Base-by-base conservation (phyloP, 2,329 filamentous ascomycete species). In the Geosmithia morbida region DNA sequence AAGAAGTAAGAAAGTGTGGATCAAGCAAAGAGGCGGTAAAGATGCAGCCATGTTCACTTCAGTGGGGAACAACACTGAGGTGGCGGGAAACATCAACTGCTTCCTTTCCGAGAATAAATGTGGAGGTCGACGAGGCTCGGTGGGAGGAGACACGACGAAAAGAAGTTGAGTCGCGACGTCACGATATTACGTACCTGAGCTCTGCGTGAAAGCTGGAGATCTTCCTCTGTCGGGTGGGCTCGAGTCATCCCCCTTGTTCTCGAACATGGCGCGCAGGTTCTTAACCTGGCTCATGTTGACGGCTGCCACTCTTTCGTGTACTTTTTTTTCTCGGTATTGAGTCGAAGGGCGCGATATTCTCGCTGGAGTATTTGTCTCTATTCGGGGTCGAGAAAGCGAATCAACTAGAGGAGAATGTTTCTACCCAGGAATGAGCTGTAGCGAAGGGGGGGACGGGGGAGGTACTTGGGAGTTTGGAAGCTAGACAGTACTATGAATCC, bases 251-350 rank as follows among this genome's bases (percentile, higher is more conserved):
- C 74, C 77, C 64, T 79, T 85, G 61, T 79, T 78, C 70, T 89
- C 85, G 62, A 88, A 88, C 74, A 85, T 87, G 59, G 85, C 85
- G 56, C 83, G 74, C 54, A 89, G 77, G 66, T 85, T 85, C 67
- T 74, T 81, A 58, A 86, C 82, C 58, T 76, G 79, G 59, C 79
- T 80, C 75, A 79, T 80, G 58, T 62, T 68, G 64, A 64, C 64
- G 56, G 63, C 51, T 51, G 51, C 19, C 19, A 18, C 40, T 42
- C 10, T 20, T 42, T 8, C 3, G 13, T 42, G 13, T 8, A 7
- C 33, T 37, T 37, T 13, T 37, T 37, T 16, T 37, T 37, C 33
- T 37, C 33, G 22, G 22, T 26, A 26, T 37, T 5, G 33, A 7
- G 6, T 37, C 33, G 33, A 37, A 37, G 33, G 5, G 33, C 6